Conservation (phyloP, 1,284 basidiomycete species). For the Ceratobasidium sp. region DNA sequence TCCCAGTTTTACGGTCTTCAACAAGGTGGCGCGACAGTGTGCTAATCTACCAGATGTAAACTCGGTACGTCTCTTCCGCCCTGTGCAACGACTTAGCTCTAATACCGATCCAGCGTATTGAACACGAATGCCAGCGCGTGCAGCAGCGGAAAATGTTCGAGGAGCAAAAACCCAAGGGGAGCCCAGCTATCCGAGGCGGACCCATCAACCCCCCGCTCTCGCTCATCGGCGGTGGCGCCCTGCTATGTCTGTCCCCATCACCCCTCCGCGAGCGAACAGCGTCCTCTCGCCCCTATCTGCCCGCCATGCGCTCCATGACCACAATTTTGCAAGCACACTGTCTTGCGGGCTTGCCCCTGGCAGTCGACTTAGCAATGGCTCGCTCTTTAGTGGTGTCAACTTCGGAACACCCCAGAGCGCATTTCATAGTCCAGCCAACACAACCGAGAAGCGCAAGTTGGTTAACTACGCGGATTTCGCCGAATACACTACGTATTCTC, state of each 20-base stretch:
- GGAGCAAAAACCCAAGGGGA: slow-evolving; percentile 71
- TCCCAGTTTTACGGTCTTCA: neutral
- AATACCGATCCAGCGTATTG: slow-evolving; percentile 45
- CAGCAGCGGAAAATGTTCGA: slow-evolving; percentile 91
- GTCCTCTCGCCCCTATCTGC: slow-evolving; percentile 18
- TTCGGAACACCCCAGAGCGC: slow-evolving; percentile 45
- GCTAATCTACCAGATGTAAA: slow-evolving; percentile 85
- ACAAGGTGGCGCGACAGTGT: slow-evolving; percentile 80
- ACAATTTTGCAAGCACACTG: slow-evolving; percentile 23
- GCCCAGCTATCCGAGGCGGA: slow-evolving; percentile 50
- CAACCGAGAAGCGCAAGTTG: slow-evolving; percentile 75
- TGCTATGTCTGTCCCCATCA: slow-evolving; percentile 81
- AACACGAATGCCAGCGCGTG: slow-evolving; percentile 80
- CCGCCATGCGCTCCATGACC: slow-evolving; percentile 15
- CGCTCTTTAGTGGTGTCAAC: slow-evolving; percentile 39
- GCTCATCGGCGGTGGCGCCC: slow-evolving; percentile 39
- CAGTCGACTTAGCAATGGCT: slow-evolving; percentile 38
- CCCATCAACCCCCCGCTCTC: slow-evolving; percentile 37
- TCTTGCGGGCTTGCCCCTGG: slow-evolving; percentile 41
- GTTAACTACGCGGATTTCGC: slow-evolving; percentile 74
- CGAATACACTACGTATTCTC: neutral
- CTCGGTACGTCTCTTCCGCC: slow-evolving; percentile 82
- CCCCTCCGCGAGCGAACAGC: slow-evolving; percentile 71
- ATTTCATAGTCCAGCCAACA: slow-evolving; percentile 9
- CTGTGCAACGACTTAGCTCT: too few relatives aligned